Base-by-base conservation (phyloP, 768 basidiomycete genomes). In the Tylopilus cervinicoccineus region DNA sequence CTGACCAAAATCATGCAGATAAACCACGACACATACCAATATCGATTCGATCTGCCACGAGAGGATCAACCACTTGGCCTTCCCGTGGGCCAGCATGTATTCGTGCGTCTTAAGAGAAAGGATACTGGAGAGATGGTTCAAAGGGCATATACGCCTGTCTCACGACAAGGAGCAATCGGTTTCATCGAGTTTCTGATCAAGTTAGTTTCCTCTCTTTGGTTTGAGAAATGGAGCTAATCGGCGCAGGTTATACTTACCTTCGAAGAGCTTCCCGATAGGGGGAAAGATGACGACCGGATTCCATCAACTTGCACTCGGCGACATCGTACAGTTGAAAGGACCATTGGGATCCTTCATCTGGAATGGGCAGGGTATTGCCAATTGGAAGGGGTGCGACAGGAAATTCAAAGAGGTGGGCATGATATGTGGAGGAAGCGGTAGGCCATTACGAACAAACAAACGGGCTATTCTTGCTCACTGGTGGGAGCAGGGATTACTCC, bases 121-220 rank as follows among this genome's bases (percentile, higher is more conserved):
- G 58, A 62, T 23, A 55, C 52, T 16, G 71, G 71, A 24, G 73
- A 80, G 41, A 37, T 78, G 11, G 72, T 82, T 0, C 80, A 80
- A 50, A 69, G 81, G 13, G 77, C 80, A 0, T 84, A 83, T 50
- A 83, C 81, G 0, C 81, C 81, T 0, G 69, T 82, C n/a, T 80
- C 79, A 23, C 56, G 55, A 39, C 54, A 62, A 34, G 62, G 66
- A 20, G 72, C 70, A 2, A 61, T 56, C 20, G 81, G 80, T 0
- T 72, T 61, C 47, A 67, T 83, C 28, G 80, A 81, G 44, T 59
- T 80, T 41, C 62, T 83, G 41, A 65, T 84, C 61, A 84, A 80
- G 74, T 74, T 22, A 5, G 69, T 64, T 31, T 34, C 42, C 24
- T 48, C 20, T 22, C 27, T 26, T 28, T 19, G 4, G 12, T 37